Evolutionary conservation across 495 filamentous ascomycete species (phyloP), one percentile per base, ranked within the genome.

Genomic region (Neurospora tetrasperma): DNA sequence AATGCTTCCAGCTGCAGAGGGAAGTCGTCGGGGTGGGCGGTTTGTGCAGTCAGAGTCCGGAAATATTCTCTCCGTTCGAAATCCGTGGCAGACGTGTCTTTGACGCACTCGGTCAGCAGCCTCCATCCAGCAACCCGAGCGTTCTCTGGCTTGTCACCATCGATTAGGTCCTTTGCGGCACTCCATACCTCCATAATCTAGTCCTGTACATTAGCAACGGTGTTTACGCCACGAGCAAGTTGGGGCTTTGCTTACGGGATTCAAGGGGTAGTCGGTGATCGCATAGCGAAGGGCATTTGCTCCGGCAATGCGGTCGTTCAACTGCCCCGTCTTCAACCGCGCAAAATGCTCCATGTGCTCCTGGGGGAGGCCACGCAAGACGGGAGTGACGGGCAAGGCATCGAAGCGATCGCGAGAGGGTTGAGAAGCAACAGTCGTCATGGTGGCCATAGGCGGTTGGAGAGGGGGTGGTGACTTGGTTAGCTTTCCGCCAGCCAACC

Each of bases 31-130:
- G 86, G 82, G 72, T 85, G 80, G 6, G 83, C 82, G 14, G 54
- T 66, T 18, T 82, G 79, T 10, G 80, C 81, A 11, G 86, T 84
- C 62, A 92, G 84, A 5, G 88, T 87, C 41, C 86, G 80, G 76
- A 90, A 93, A 76, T 90, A 89, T 72, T 89, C 85, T 62, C 85
- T 82, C 39, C 91, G 86, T 78, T 93, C 91, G 16, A 89, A 81
- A 54, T 91, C 85, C 23, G 88, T 89, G 8, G 90, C 85, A 12
- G 86, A 82, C 12, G 85, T 76, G 74, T 90, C 84, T 71, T 88
- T 85, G 54, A 87, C 88, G 77, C 90, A 93, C 75, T 89, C 87
- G 54, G 83, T 85, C 20, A 93, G 81, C 14, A 93, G 85, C 71
- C 86, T 87, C 82, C 89, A 91, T 12, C 86, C 90, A 10, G 86